These are phyloP conservation scores for Metschnikowia drakensbergensis DNA, from an alignment of 805 yeast species.

Conservation along the genomic window DNA sequence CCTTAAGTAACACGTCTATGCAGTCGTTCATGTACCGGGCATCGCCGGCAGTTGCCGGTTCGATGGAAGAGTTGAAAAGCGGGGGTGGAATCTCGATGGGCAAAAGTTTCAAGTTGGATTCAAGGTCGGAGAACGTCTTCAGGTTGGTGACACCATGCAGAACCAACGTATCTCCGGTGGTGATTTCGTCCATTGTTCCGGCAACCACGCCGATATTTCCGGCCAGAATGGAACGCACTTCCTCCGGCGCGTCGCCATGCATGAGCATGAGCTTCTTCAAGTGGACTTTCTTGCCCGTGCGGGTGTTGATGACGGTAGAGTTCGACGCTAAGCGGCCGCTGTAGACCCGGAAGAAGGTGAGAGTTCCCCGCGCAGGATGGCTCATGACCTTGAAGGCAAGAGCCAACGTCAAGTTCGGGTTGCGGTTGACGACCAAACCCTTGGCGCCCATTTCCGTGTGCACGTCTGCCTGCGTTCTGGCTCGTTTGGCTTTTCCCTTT, in stretches of 20 bases:
- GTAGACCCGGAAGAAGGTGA: constrained; percentile 86
- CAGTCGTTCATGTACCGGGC: constrained; percentile 68
- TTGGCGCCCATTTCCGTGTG: constrained; percentile 38
- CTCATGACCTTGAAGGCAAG: constrained; percentile 89
- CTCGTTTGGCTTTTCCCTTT: constrained; percentile 17
- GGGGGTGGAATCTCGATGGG: constrained; percentile 91
- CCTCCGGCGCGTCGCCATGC: constrained; percentile 86
- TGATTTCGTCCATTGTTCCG: constrained; percentile 61
- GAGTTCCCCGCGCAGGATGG: constrained; percentile 76
- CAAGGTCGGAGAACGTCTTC: constrained; percentile 40
- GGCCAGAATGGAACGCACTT: constrained; percentile 54
- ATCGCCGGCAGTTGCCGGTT: constrained; percentile 82
- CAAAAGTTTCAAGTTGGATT: constrained; percentile 47
- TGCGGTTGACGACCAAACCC: constrained; percentile 53
- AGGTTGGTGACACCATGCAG: constrained; percentile 48
- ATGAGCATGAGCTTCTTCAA: constrained; percentile 69
- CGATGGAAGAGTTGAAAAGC: constrained; percentile 79
- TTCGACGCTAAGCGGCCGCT: constrained; percentile 70
- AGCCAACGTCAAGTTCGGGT: constrained; percentile 64
- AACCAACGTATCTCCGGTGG: constrained; percentile 89
- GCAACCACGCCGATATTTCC: constrained; percentile 94
- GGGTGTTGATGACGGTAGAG: constrained; percentile 60
- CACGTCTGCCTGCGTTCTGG: constrained; percentile 15
- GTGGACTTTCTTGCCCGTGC: constrained; percentile 62
- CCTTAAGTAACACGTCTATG: constrained; percentile 61